Conservation (phyloP, 192 early-diverging fungal genomes). For the Endogone sp. region DNA sequence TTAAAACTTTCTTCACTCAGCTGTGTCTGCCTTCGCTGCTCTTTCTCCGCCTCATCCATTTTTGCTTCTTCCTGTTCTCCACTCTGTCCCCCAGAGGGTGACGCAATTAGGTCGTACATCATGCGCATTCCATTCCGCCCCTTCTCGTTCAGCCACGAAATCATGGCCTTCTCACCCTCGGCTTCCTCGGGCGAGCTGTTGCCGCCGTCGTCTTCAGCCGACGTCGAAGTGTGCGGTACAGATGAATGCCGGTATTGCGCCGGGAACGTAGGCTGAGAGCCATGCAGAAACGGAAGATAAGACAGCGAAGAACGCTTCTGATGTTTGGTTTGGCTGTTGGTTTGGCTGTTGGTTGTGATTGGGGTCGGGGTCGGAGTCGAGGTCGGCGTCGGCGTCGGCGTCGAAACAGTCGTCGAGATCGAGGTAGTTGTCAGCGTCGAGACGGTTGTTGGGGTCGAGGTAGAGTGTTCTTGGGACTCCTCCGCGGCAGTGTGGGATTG, state of each 20-base stretch:
- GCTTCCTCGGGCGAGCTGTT: conserved; percentile 1
- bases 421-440: no score
- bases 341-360: no score
- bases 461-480: no score
- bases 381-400: no score
- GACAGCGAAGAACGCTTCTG: background rate
- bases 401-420: background rate
- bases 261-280: background rate
- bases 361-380: no score
- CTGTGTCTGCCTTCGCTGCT: conserved; percentile 3
- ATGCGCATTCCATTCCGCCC: conserved; percentile 22
- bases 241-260: background rate
- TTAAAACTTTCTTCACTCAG: conserved; percentile 37
- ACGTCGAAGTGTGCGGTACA: background rate
- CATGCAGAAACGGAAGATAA: background rate
- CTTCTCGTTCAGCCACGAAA: conserved; percentile 27
- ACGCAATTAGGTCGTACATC: conserved; percentile 30
- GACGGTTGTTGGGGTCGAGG: no score
- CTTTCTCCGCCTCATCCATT: conserved; percentile 6
- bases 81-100: no score
- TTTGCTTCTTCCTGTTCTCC: conserved; percentile 15
- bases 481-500: no score
- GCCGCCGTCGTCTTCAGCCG: background rate
- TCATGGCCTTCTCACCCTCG: conserved; percentile 21
- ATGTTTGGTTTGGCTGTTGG: background rate